These are phyloP conservation scores for Nevesoporus exiguus DNA, from an alignment of 768 basidiomycete species.

Conservation along the genomic window DNA sequence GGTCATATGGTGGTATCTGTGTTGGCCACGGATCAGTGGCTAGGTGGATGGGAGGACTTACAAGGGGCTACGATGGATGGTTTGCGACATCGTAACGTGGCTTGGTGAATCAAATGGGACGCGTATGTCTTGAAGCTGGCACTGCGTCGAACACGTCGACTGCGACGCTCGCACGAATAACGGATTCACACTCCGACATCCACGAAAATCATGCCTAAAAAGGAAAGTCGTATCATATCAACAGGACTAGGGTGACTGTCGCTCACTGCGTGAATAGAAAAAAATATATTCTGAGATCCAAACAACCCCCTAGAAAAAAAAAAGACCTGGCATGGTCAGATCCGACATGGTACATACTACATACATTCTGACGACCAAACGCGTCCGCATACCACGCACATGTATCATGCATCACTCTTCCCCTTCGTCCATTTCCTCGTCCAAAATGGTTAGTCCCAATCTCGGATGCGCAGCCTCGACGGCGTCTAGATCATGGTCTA, in stretches of 20 bases:
- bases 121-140: background rate
- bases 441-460: slow-evolving; percentile 25
- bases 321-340: slow-evolving; percentile 5
- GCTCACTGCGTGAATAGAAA: background rate
- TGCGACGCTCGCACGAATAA: background rate
- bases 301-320: background rate
- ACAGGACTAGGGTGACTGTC: background rate
- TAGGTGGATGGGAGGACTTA: slow-evolving; percentile 23
- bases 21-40: background rate
- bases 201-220: slow-evolving; percentile 26
- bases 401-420: slow-evolving; percentile 16
- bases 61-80: slow-evolving; percentile 38
- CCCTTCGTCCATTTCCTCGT: slow-evolving; percentile 34
- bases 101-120: background rate
- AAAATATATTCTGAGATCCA: background rate
- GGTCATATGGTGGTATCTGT: background rate
- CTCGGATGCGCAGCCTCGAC: slow-evolving; percentile 19
- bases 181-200: slow-evolving; percentile 22
- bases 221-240: slow-evolving; percentile 7
- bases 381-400: background rate
- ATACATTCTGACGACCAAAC: slow-evolving; percentile 1
- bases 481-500: slow-evolving; percentile 31
- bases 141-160: background rate
- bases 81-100: slow-evolving; percentile 18
- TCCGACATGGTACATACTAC: slow-evolving; percentile 6